Conservation (phyloP, 305 asterid species). For the Ajuga reptans region DNA sequence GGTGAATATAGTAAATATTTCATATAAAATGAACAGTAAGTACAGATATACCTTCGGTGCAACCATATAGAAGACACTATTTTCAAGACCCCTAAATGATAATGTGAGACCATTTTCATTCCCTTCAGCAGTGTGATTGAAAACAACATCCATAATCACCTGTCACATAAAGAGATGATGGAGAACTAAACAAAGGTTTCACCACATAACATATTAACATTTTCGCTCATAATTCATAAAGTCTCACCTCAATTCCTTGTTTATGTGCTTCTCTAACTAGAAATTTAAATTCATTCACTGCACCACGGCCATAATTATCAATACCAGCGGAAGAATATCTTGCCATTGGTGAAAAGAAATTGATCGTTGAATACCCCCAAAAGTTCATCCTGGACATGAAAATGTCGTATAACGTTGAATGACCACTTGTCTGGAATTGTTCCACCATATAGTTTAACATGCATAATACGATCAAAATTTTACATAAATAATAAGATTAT, state of each 20-base stretch:
- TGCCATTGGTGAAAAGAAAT: slow-evolving; percentile 92
- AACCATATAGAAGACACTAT: slow-evolving; percentile 78
- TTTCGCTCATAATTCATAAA: slow-evolving; percentile 2
- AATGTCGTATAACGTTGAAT: slow-evolving; percentile 14
- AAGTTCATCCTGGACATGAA: slow-evolving; percentile 66
- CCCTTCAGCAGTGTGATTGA: slow-evolving; percentile 98
- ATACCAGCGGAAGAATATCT: slow-evolving; percentile 72
- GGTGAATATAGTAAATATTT: background rate
- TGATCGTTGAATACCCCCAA: slow-evolving; percentile 97
- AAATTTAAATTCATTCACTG: slow-evolving; percentile 74
- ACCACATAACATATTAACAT: slow-evolving; percentile 9
- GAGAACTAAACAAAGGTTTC: slow-evolving; percentile 16
- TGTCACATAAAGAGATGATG: slow-evolving; percentile 31
- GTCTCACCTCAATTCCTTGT: slow-evolving; percentile 76
- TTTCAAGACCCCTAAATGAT: slow-evolving; percentile 90
- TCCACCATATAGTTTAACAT: slow-evolving; percentile 17
- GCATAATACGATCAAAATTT: slow-evolving; percentile 15
- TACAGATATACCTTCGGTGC: slow-evolving; percentile 72
- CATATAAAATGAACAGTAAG: background rate
- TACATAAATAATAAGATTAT: background rate
- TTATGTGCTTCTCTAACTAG: slow-evolving; percentile 95
- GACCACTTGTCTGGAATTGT: slow-evolving; percentile 10
- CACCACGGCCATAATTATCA: slow-evolving; percentile 54
- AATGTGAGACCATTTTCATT: slow-evolving; percentile 80
- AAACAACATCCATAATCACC: slow-evolving; percentile 98